Percentiles rank a stretch among this genome's conserved stretches.
phyloP scores from a whole-genome alignment of 768 basidiomycete species.

The Suillus fuscotomentosus region DNA sequence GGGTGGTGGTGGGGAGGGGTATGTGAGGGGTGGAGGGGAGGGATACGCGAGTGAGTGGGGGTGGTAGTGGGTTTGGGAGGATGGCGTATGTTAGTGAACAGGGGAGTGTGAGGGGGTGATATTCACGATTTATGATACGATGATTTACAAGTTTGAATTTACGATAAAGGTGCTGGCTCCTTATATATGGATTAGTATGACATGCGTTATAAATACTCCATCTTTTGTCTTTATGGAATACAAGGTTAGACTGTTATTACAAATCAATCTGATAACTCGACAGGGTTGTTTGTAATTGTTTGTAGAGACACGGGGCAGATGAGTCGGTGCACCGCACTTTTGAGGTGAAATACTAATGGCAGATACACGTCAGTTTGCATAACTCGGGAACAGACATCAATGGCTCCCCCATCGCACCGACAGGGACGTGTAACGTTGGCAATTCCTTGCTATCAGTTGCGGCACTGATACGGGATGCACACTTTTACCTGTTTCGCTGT shows the following conservation, averaged over 20 bases:
- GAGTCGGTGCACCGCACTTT: too few relatives aligned
- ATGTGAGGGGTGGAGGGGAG: neutral
- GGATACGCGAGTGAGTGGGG: neutral
- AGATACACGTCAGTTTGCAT: too few relatives aligned
- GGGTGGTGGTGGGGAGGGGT: neutral
- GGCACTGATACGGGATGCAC: too few relatives aligned
- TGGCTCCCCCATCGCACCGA: too few relatives aligned
- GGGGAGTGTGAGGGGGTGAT: constrained; percentile 1
- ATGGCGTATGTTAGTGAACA: neutral
- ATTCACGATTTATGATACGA: neutral
- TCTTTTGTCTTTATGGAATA: neutral
- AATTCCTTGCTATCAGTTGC: too few relatives aligned
- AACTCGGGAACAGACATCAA: too few relatives aligned
- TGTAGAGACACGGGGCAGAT: too few relatives aligned
- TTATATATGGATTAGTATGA: neutral
- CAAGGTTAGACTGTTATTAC: neutral
- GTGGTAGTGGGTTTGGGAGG: neutral
- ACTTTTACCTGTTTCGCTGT: neutral
- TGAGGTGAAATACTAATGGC: too few relatives aligned
- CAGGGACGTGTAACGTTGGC: too few relatives aligned
- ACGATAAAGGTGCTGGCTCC: neutral
- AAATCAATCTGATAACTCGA: too few relatives aligned
- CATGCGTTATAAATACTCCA: neutral
- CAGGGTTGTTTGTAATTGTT: too few relatives aligned
- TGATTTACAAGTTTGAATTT: neutral